Percentiles rank a stretch among this genome's conserved stretches.
These are phyloP conservation scores for Ceriops decandra DNA, from an alignment of 345 rosid species.

Conservation along the genomic window DNA sequence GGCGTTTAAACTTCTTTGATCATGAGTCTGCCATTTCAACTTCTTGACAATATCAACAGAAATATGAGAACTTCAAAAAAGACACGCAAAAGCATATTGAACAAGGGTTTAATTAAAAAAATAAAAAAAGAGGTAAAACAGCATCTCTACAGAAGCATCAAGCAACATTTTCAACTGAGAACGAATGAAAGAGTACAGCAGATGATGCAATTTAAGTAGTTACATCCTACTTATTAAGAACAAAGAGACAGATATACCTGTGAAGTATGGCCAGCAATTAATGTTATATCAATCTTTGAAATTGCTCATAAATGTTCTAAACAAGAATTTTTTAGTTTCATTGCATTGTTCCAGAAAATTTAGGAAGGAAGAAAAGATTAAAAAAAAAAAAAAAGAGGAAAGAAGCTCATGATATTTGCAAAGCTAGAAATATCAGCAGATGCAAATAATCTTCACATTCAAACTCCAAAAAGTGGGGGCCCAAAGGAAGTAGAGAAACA, in stretches of 20 bases:
- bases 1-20: no score
- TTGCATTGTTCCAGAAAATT: neutral
- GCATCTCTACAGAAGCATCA: neutral
- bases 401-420: neutral
- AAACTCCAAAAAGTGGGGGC: neutral
- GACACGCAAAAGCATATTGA: neutral
- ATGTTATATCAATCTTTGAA: neutral
- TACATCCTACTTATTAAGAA: no score
- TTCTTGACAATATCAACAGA: neutral
- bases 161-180: neutral
- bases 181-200: neutral
- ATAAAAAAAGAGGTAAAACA: neutral
- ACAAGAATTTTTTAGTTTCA: neutral
- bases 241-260: neutral
- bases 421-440: neutral
- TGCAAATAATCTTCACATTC: neutral
- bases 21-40: neutral
- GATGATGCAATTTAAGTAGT: neutral
- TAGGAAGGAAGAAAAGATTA: neutral
- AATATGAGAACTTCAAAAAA: neutral
- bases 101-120: neutral
- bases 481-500: constrained; percentile 33
- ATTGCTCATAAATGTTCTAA: neutral
- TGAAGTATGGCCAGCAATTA: neutral
- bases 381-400: neutral